These are phyloP conservation scores for Corinectria fuckeliana DNA, from an alignment of 2,329 filamentous ascomycete species.

Conservation along the genomic window DNA sequence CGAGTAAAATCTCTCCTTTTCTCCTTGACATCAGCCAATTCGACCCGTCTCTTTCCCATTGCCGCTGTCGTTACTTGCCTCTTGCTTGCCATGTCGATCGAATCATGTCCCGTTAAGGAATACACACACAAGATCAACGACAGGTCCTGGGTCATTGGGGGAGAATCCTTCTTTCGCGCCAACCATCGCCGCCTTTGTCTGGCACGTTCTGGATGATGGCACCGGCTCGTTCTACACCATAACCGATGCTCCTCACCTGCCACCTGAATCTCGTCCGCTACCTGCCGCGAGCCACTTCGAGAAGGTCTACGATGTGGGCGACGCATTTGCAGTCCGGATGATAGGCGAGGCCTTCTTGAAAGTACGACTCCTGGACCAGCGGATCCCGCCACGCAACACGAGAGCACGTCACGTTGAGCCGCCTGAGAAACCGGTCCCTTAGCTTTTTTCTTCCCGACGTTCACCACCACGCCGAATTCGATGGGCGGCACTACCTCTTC, in stretches of 20 bases:
- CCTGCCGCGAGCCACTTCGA: not conserved
- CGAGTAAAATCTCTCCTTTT: too few species aligned
- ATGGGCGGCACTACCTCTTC: not conserved
- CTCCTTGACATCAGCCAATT: too few species aligned
- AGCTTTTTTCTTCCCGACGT: not conserved
- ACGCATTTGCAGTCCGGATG: not conserved
- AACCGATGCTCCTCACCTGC: not conserved
- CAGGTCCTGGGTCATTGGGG: not conserved
- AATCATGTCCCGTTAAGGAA: too few species aligned
- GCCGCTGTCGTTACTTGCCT: too few species aligned
- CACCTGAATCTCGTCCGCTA: not conserved
- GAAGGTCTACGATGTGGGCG: not conserved
- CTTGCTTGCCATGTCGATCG: too few species aligned
- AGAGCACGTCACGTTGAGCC: not conserved
- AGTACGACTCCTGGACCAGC: not conserved
- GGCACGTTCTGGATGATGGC: not conserved
- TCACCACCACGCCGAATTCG: not conserved
- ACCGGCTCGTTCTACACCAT: not conserved
- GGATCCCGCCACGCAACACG: not conserved
- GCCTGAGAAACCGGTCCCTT: not conserved
- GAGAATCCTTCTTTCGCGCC: not conserved
- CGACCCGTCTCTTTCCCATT: too few species aligned
- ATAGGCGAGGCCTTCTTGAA: not conserved
- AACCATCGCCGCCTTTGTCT: not conserved
- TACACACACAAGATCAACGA: conserved; percentile 19